Percentiles rank a stretch among this genome's conserved stretches.
Evolutionary conservation across 257 asterid species (phyloP).

Genomic region (Scutellaria galericulata): DNA sequence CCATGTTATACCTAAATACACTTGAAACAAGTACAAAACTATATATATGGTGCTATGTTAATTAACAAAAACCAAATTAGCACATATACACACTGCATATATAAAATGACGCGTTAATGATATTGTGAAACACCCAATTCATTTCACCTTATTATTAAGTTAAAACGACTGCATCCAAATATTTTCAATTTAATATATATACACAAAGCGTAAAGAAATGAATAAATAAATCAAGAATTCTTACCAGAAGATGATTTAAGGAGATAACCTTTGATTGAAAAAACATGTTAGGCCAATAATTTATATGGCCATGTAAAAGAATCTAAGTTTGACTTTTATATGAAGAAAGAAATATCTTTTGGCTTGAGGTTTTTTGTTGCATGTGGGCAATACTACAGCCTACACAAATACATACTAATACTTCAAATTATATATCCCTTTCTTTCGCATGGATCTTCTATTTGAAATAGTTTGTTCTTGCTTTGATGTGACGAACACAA

Average conservation of each 20-base stretch:
- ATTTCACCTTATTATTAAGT: no score
- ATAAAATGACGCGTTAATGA: no score
- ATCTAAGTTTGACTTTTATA: constrained; percentile 36
- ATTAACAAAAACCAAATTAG: no score
- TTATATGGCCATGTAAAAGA: constrained; percentile 23
- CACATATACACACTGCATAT: no score
- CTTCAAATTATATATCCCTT: no score
- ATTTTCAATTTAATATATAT: neutral
- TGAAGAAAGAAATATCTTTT: constrained; percentile 42
- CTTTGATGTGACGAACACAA: neutral
- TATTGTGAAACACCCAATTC: no score
- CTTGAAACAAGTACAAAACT: constrained; percentile 10
- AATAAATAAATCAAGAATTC: neutral
- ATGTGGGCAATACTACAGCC: neutral
- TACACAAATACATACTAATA: neutral
- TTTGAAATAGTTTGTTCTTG: neutral
- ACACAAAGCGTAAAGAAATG: neutral
- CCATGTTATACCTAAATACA: constrained; percentile 42
- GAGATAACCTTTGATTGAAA: neutral
- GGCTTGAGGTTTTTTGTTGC: constrained; percentile 20
- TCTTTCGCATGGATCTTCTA: no score
- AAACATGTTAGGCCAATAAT: neutral
- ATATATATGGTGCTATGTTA: neutral
- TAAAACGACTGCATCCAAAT: no score
- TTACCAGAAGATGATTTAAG: constrained; percentile 3